Evolutionary conservation across 768 basidiomycete genomes (phyloP).

Genomic region (Suillus sp.): DNA sequence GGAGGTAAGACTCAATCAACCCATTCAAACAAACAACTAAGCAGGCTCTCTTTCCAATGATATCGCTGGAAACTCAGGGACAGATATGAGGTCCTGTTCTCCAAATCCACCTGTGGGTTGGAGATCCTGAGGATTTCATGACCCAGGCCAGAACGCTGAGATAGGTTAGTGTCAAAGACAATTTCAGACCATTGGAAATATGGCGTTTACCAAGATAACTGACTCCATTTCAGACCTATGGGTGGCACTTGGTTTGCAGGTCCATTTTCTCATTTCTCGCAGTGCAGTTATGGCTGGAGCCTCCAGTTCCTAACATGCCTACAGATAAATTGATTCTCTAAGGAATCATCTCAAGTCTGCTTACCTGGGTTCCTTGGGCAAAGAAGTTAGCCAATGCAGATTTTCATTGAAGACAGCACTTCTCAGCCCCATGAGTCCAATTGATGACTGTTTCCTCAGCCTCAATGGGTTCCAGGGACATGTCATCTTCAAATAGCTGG

Average conservation of each 20-base stretch:
- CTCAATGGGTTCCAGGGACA: neutral
- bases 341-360: neutral
- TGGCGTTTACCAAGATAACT: neutral
- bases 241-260: too few species aligned
- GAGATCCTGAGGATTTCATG: neutral
- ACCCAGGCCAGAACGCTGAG: neutral
- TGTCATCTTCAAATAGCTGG: neutral
- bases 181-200: neutral
- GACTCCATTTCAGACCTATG: neutral
- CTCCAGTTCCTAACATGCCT: neutral
- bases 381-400: neutral
- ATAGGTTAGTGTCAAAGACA: neutral
- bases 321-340: neutral
- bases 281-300: neutral
- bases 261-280: neutral
- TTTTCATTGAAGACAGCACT: neutral
- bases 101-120: slow-evolving; percentile 3
- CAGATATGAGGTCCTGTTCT: neutral
- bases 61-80: neutral
- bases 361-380: neutral
- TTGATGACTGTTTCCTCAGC: neutral
- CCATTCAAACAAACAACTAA: neutral
- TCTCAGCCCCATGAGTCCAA: neutral
- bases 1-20: neutral
- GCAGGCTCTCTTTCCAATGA: neutral